Base-by-base conservation (phyloP, 2,329 filamentous ascomycete species). In the Monilinia polystroma region DNA sequence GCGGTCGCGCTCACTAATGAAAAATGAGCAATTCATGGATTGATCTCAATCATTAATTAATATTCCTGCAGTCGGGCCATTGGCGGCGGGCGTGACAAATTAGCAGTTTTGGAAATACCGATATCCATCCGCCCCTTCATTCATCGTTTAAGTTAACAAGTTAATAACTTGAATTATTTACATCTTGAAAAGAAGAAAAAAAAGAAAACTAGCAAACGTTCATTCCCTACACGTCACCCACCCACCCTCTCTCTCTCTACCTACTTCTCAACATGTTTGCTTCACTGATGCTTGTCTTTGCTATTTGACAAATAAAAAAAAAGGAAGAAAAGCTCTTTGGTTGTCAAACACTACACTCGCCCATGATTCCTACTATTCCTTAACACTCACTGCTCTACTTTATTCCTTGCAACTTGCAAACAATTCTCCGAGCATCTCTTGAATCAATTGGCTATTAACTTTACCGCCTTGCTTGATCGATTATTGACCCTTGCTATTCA, bases 51-150 rank as follows among this genome's bases (percentile, higher is more conserved):
- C 32, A 35, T 35, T 35, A 35, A 35, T n/a, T 45, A 1, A n/a
- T 47, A 59, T 59, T 59, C 56, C 56, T 59, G 43, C 43, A 59
- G 43, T 35, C 43, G 57, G 57, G 57, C 57, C 26, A 59, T 47
- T 58, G 56, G 8, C 12, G 56, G 16, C 29, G 29, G 43, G 29
- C 43, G 57, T 59, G 32, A 35, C 32, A 35, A 7, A 35, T 35
- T 35, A 35, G 32, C 32, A 49, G 47, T 49, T 3, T 20, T 20
- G 43, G 43, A 7, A 47, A 18, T 49, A 49, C 18, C 18, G 45
- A 16, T 38, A 60, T 60, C 45, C 45, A 60, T 60, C 45, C 45
- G 20, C 57, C 57, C 43, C 43, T 60, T 60, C 43, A 59, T 59
- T 18, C 57, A 47, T 47, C 41, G 56, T 58, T 35, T 35, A 35